A percentile compares a stretch with the other conserved stretches of the same genome.
These are phyloP conservation scores for Monascus purpureus DNA, from an alignment of 495 filamentous ascomycete species.

Conservation along the genomic window DNA sequence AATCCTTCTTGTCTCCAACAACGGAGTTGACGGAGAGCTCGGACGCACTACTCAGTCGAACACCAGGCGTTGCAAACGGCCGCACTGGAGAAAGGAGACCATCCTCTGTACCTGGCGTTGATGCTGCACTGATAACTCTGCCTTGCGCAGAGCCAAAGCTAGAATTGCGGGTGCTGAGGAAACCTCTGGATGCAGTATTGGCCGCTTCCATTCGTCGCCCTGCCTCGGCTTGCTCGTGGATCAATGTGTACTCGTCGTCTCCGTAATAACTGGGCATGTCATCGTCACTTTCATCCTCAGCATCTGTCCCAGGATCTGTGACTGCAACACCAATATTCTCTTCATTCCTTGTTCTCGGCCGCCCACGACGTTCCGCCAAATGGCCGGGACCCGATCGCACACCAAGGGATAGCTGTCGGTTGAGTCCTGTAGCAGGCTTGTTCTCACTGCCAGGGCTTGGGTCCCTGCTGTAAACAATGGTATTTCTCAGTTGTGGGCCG, in stretches of 20 bases:
- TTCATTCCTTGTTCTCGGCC: slow-evolving; percentile 21
- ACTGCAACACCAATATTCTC: slow-evolving; percentile 12
- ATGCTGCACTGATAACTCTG: too few relatives aligned
- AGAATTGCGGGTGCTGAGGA: slow-evolving; percentile 11
- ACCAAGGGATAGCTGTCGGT: slow-evolving; percentile 24
- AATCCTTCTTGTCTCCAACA: slow-evolving; percentile 47
- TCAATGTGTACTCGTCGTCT: slow-evolving; percentile 29
- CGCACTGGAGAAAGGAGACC: slow-evolving; percentile 18
- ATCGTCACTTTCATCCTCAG: slow-evolving; percentile 30
- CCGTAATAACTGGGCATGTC: slow-evolving; percentile 30
- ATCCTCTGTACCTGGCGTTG: slow-evolving; percentile 28
- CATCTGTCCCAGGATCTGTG: too few relatives aligned
- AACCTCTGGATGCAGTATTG: slow-evolving; percentile 2
- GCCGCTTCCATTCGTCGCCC: slow-evolving; percentile 12
- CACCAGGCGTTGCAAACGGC: slow-evolving; percentile 20
- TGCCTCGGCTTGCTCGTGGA: slow-evolving; percentile 20
- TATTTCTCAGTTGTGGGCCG: slow-evolving; percentile 34
- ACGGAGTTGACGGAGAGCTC: slow-evolving; percentile 40
- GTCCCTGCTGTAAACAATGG: slow-evolving; percentile 34
- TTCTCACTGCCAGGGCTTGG: slow-evolving; percentile 22
- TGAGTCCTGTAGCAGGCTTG: slow-evolving; percentile 22
- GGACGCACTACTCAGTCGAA: slow-evolving; percentile 30
- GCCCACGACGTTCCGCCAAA: slow-evolving; percentile 17
- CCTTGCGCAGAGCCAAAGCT: too few relatives aligned
- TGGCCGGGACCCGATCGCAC: slow-evolving; percentile 25